phyloP scores from a whole-genome alignment of 805 yeast species.

The Yamadazyma nakazawae region DNA sequence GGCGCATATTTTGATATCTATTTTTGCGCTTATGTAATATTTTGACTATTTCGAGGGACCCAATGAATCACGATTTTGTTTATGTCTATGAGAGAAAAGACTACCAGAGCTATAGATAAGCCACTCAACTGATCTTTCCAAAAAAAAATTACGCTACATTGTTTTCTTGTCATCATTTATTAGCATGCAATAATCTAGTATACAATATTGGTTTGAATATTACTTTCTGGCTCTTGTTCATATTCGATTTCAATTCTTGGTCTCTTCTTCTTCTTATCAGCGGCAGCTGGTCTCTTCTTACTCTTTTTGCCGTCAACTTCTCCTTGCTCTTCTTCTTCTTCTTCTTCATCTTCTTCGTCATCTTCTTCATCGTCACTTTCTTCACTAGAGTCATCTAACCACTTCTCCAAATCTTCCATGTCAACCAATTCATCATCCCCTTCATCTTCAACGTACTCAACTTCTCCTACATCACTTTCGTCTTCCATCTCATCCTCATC shows the following conservation, averaged over 20 bases:
- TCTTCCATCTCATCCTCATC: slow-evolving; percentile 27
- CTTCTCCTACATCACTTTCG: slow-evolving; percentile 64
- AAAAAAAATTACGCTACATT: not conserved
- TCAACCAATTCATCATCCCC: slow-evolving; percentile 88
- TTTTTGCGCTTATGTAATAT: no score
- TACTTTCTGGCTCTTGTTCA: slow-evolving; percentile 42
- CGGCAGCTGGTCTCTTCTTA: slow-evolving; percentile 39
- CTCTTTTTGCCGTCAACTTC: slow-evolving; percentile 17
- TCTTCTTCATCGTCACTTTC: slow-evolving; percentile 35
- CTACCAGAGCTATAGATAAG: no score
- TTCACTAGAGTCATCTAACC: slow-evolving; percentile 57
- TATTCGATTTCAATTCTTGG: slow-evolving; percentile 80
- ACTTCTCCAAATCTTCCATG: slow-evolving; percentile 86
- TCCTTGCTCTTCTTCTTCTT: slow-evolving; percentile 28
- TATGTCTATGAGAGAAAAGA: no score
- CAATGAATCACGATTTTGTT: no score
- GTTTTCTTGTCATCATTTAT: slow-evolving; percentile 1
- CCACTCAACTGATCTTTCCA: not conserved
- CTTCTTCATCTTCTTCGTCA: slow-evolving; percentile 31
- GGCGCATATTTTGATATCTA: no score
- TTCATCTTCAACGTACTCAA: slow-evolving; percentile 88
- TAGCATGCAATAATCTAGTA: slow-evolving; percentile 6
- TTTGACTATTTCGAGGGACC: no score
- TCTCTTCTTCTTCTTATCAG: slow-evolving; percentile 15
- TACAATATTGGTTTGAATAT: slow-evolving; percentile 16